Evolutionary conservation across 148 eudicot species (phyloP).

Genomic region (Limonium bicolor): DNA sequence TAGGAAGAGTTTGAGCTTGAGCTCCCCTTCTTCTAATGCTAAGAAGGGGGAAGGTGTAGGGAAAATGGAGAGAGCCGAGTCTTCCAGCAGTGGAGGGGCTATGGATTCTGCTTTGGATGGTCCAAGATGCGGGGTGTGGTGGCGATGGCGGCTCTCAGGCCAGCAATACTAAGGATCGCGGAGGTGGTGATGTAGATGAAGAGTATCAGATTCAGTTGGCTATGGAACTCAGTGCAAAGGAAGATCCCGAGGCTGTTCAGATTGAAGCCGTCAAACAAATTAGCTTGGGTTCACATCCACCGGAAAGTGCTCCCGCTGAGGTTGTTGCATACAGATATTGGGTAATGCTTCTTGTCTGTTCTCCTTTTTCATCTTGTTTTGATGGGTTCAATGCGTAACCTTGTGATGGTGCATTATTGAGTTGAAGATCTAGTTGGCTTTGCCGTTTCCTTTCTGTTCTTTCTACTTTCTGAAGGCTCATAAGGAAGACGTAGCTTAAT

Average conservation of each 20-base stretch:
- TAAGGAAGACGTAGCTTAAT: too few species aligned
- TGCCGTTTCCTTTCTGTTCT: too few species aligned
- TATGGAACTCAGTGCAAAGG: conserved; percentile 88
- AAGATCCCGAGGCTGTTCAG: conserved; percentile 97
- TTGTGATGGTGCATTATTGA: too few species aligned
- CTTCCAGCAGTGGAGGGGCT: conserved; percentile 34
- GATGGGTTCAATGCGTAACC: too few species aligned
- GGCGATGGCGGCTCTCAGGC: conserved; percentile 35
- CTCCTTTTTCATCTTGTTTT: background rate
- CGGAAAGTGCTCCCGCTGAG: conserved; percentile 69
- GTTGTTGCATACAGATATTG: conserved; percentile 73
- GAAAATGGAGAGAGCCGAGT: conserved; percentile 37
- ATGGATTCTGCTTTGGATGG: conserved; percentile 38
- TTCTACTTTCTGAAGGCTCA: too few species aligned
- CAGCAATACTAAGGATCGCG: conserved; percentile 38
- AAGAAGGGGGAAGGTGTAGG: conserved; percentile 19
- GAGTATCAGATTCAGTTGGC: conserved; percentile 91
- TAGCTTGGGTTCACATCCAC: conserved; percentile 60
- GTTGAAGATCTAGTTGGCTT: too few species aligned
- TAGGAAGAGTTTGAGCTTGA: conserved; percentile 49
- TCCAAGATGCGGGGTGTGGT: too few species aligned
- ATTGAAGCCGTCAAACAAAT: conserved; percentile 97
- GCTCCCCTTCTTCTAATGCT: conserved; percentile 49
- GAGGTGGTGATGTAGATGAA: conserved; percentile 64
- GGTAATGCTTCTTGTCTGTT: conserved; percentile 46